Evolutionary conservation across 306 rosid genomes (phyloP).

Genomic region (barrel medic (Medicago truncatula)): DNA sequence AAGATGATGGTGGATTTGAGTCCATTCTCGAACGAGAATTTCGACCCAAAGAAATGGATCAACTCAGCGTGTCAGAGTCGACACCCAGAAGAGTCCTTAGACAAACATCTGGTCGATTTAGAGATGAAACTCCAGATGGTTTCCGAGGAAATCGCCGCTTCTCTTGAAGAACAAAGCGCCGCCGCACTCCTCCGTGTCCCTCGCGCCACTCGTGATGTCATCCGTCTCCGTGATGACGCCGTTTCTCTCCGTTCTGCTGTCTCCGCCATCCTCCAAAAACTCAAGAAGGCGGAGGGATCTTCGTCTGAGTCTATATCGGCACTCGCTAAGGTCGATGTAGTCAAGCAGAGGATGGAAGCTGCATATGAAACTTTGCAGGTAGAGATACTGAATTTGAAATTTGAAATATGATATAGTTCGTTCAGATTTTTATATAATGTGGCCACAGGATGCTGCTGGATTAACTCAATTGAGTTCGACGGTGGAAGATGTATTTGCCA

Average conservation of each 20-base stretch:
- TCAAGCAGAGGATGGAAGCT: slow-evolving; percentile 99
- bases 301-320: slow-evolving; percentile 97
- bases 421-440: slow-evolving; percentile 19
- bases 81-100: slow-evolving; percentile 82
- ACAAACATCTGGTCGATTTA: slow-evolving; percentile 81
- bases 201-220: slow-evolving; percentile 89
- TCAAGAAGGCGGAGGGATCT: slow-evolving; percentile 98
- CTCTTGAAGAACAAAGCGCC: slow-evolving; percentile 94
- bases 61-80: slow-evolving; percentile 90
- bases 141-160: slow-evolving; percentile 91
- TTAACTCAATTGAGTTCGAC: slow-evolving; percentile 94
- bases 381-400: slow-evolving; percentile 31
- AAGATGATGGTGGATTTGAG: slow-evolving; percentile 89
- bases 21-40: slow-evolving; percentile 80
- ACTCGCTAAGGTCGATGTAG: slow-evolving; percentile 87
- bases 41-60: slow-evolving; percentile 95
- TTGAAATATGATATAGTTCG: neutral
- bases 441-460: slow-evolving; percentile 95
- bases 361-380: slow-evolving; percentile 96
- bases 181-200: slow-evolving; percentile 93
- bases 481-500: slow-evolving; percentile 96
- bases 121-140: slow-evolving; percentile 97
- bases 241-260: slow-evolving; percentile 86
- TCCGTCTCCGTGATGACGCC: slow-evolving; percentile 93
- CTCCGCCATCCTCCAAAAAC: slow-evolving; percentile 85